Base-by-base conservation (phyloP, 2,329 filamentous ascomycete species). In the Tolypocladium nubicola region DNA sequence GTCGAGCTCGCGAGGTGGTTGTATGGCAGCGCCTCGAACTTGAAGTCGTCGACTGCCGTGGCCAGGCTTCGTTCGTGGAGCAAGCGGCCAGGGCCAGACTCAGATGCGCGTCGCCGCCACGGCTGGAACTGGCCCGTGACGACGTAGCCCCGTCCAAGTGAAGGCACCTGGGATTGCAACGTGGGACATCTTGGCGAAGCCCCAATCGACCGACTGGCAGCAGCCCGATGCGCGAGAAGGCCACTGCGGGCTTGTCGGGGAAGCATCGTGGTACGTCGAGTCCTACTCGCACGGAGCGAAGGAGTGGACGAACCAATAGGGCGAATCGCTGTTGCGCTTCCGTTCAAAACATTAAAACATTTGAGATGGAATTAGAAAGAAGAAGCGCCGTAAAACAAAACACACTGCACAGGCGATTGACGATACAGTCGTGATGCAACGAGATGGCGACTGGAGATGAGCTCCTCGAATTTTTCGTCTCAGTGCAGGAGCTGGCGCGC, bases 31-130 rank as follows among this genome's bases (percentile, higher is more conserved):
- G 56, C 57, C 11, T 64, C 64, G 39, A 71, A 62, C 19, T 66
- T 67, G 59, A 66, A 70, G 56, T 75, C 73, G 11, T 75, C 72
- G 8, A 76, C 71, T 3, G 73, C 73, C 5, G 75, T 77, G 40
- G 75, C 75, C 11, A 77, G 67, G 35, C 53, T 70, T 13, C 75
- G 67, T 7, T 66, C 67, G 6, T 69, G 67, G 4, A 61, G 38
- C 7, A 43, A n/a, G 13, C 56, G 50, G 8, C 56, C 58, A 40
- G 59, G 56, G 49, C 58, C 58, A 9, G 64, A 59, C 14, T 67
- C 64, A 26, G 64, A 61, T n/a, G 58, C 61, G 38, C 62, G 63
- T n/a, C 67, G 64, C 26, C 63, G 66, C 62, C 67, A 67, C 54
- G 68, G 69, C 38, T 64, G 67, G 38, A 62, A 58, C 39, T 63